These are phyloP conservation scores for Arthrinium puccinioides DNA, from an alignment of 2,329 filamentous ascomycete species.

Conservation along the genomic window DNA sequence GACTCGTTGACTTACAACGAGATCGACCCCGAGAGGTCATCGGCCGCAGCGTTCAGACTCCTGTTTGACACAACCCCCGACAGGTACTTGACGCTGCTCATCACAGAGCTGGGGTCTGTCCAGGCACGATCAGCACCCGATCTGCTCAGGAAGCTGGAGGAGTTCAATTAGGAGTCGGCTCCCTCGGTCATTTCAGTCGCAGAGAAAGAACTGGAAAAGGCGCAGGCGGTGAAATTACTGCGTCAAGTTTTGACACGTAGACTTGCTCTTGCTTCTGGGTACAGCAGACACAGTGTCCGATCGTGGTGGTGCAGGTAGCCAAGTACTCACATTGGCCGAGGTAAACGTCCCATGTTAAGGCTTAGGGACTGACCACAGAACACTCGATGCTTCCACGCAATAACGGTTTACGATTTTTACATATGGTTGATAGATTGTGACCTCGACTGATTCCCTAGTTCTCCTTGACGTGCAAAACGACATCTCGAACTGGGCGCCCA, in stretches of 20 bases:
- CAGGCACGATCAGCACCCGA: slow-evolving; percentile 78
- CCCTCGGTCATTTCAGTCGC: slow-evolving; percentile 1
- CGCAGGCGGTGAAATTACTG: no score
- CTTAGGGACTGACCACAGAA: no score
- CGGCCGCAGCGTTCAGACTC: slow-evolving; percentile 48
- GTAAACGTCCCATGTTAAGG: no score
- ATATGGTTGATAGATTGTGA: slow-evolving; percentile 31
- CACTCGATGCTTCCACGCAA: no score
- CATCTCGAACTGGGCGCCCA: slow-evolving; percentile 48
- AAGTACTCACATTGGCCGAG: no score
- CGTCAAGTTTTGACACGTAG: no score
- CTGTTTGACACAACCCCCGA: slow-evolving; percentile 91
- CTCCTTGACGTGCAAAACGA: slow-evolving; percentile 46
- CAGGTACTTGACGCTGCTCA: slow-evolving; percentile 78
- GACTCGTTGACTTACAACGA: slow-evolving; percentile 95
- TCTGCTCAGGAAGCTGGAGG: slow-evolving; percentile 49
- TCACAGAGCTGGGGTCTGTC: slow-evolving; percentile 84
- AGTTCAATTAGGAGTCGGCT: slow-evolving; percentile 33
- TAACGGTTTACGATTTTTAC: no score
- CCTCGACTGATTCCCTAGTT: slow-evolving; percentile 54
- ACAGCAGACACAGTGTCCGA: no score
- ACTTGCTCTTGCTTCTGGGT: no score
- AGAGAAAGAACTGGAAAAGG: no score
- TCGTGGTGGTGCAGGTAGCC: no score
- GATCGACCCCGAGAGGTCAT: slow-evolving; percentile 67